Evolutionary conservation across 768 basidiomycete species (phyloP).

Genomic region (Suillus subluteus): DNA sequence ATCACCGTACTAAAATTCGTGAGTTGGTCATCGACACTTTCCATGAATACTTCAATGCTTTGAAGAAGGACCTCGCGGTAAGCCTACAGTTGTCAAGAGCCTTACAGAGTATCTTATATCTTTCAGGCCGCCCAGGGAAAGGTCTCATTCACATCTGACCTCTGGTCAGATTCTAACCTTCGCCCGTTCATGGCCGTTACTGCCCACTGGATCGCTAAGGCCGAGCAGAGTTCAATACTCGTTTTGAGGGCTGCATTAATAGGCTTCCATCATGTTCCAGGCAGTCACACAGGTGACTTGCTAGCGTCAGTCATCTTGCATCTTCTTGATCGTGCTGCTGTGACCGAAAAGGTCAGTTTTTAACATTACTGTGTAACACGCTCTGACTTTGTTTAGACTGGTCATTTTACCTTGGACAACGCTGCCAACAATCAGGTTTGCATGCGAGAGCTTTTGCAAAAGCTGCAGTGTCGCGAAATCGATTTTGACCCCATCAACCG

Average conservation of each 20-base stretch:
- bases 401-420: neutral
- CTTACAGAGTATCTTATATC: neutral
- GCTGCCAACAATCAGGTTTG: neutral
- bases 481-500: neutral
- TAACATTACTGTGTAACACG: neutral
- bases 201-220: constrained; percentile 16
- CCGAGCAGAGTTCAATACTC: constrained; percentile 3
- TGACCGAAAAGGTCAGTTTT: neutral
- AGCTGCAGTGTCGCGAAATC: neutral
- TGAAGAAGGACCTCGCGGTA: constrained; percentile 7
- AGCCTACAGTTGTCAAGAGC: neutral
- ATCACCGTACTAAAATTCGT: constrained; percentile 11
- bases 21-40: constrained; percentile 10
- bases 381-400: neutral
- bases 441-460: neutral
- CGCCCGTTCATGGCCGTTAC: constrained; percentile 21
- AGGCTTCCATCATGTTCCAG: constrained; percentile 19
- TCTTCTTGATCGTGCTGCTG: neutral
- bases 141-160: constrained; percentile 19
- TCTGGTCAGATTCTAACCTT: constrained; percentile 19
- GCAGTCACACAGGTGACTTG: constrained; percentile 19
- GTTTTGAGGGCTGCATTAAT: constrained; percentile 15
- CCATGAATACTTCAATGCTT: neutral
- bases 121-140: constrained; percentile 7
- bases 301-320: constrained; percentile 8